Evolutionary conservation across 169 alveolate species (phyloP), one percentile per base, ranked within the genome.

Genomic region (Plasmodium cynomolgi): DNA sequence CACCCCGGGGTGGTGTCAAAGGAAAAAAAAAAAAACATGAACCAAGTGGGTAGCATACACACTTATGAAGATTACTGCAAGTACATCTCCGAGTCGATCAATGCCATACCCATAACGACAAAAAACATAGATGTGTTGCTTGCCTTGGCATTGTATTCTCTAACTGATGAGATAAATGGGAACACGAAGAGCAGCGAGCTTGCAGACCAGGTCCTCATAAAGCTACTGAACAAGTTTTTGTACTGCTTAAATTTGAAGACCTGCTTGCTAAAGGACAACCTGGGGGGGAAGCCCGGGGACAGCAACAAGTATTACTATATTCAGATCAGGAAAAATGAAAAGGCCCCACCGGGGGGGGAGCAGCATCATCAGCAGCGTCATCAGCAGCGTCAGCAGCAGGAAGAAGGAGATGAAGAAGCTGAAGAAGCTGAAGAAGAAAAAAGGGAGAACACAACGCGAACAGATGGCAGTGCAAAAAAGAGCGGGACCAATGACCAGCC

Each of bases 11-110:
- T 26, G 13, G 37, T 20, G 20, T 58, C 29, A 56, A 80, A 58
- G 23, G 83, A 88, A 9, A 88, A 39, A 29, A 88, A 80, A 56
- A 29, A 79, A 39, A 23, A 29, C 41, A 11, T 39, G 20, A 33
- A 79, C n/a, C 75, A 77, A 33, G 68, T 79, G 17, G 71, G 50
- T 33, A 79, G 50, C 23, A 88, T 88, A 26, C 80, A 88, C n/a
- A 88, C 80, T 58, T 88, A 79, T 88, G 74, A 77, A 88, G 94
- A 80, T 33, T 88, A 88, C 81, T 88, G 50, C 47, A 88, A 88
- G 47, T 88, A 88, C 47, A 41, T 88, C 47, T 37, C 75, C 4
- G 94, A 88, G 41, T 79, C 73, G 8, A 41, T 88, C 17, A 80
- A 88, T 37, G 47, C 11, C 17, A 88, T 88, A 17, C 94, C 94